These are phyloP conservation scores for Plectosphaerella sp. DNA, from an alignment of 2,329 filamentous ascomycete species.

Conservation along the genomic window DNA sequence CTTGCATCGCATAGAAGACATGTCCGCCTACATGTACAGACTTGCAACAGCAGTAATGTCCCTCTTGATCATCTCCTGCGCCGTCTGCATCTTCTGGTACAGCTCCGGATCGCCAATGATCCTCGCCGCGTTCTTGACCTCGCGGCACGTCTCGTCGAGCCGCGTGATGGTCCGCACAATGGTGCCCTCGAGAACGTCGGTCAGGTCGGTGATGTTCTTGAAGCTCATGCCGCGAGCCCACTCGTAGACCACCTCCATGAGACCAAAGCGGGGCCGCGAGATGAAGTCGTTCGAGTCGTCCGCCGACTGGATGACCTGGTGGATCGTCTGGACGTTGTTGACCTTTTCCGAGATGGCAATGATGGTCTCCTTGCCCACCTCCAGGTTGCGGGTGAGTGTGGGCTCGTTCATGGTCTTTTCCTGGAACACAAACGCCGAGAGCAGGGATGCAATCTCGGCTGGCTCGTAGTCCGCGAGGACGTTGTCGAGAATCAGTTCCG, in stretches of 20 bases:
- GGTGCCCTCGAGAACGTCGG: constrained; percentile 93
- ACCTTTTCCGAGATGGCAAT: constrained; percentile 89
- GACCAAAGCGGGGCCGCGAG: constrained; percentile 79
- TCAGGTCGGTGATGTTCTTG: constrained; percentile 93
- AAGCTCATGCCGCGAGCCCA: constrained; percentile 98
- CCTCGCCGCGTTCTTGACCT: constrained; percentile 94
- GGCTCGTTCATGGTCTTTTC: constrained; percentile 87
- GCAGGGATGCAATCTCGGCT: constrained; percentile 89
- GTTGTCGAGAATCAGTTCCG: constrained; percentile 94
- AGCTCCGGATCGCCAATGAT: constrained; percentile 92
- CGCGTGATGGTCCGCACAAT: constrained; percentile 94
- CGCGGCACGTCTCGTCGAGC: constrained; percentile 91
- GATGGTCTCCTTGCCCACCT: constrained; percentile 79
- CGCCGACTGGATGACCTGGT: constrained; percentile 86
- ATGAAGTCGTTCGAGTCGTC: constrained; percentile 94
- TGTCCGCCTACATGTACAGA: constrained; percentile 67
- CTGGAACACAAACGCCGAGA: constrained; percentile 95
- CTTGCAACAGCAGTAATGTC: constrained; percentile 90
- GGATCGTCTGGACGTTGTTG: constrained; percentile 80
- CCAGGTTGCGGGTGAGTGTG: constrained; percentile 74
- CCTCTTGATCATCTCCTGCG: constrained; percentile 95
- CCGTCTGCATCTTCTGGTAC: constrained; percentile 94
- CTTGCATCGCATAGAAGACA: background rate
- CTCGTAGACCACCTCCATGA: constrained; percentile 97
- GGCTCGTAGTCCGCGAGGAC: constrained; percentile 93